phyloP scores from a whole-genome alignment of 371 early-diverging fungal genomes.

The Mortierella sp. region DNA sequence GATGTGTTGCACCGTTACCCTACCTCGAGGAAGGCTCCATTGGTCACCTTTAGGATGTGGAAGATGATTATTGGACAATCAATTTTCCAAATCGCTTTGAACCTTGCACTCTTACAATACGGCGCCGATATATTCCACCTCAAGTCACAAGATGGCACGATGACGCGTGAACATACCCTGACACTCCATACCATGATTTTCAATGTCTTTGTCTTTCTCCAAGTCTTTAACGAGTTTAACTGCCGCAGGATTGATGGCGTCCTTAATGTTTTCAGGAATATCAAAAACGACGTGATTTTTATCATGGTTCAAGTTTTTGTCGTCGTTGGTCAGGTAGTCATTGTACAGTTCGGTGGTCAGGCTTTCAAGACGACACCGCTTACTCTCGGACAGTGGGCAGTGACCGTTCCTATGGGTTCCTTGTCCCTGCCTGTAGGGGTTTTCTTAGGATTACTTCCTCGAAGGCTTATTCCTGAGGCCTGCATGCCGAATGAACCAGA shows the following conservation, averaged over 20 bases:
- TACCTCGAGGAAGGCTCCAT: slow-evolving; percentile 77
- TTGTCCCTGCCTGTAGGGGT: slow-evolving; percentile 91
- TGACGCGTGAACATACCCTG: slow-evolving; percentile 36
- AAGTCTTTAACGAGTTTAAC: slow-evolving; percentile 95
- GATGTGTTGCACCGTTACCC: slow-evolving; percentile 87
- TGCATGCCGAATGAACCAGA: slow-evolving; percentile 42
- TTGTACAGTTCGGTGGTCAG: slow-evolving; percentile 90
- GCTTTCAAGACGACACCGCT: slow-evolving; percentile 90
- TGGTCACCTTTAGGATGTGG: slow-evolving; percentile 92
- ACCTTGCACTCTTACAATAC: slow-evolving; percentile 68
- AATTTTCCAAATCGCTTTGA: slow-evolving; percentile 84
- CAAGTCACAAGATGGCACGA: slow-evolving; percentile 53
- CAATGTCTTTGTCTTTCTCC: slow-evolving; percentile 96
- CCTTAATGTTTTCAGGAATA: slow-evolving; percentile 88
- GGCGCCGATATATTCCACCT: slow-evolving; percentile 79
- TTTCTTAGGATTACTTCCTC: slow-evolving; percentile 80
- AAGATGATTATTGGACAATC: slow-evolving; percentile 93
- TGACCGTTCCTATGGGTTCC: slow-evolving; percentile 79
- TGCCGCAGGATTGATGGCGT: slow-evolving; percentile 81
- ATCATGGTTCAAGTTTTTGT: slow-evolving; percentile 79
- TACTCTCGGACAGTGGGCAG: slow-evolving; percentile 81
- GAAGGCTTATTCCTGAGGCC: slow-evolving; percentile 26
- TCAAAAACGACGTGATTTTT: slow-evolving; percentile 85
- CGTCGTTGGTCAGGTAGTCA: slow-evolving; percentile 80
- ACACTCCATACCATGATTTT: slow-evolving; percentile 89